Evolutionary conservation across 2,329 filamentous ascomycete genomes (phyloP), one percentile per base, ranked within the genome.

Genomic region (Blumeriella jaapii): DNA sequence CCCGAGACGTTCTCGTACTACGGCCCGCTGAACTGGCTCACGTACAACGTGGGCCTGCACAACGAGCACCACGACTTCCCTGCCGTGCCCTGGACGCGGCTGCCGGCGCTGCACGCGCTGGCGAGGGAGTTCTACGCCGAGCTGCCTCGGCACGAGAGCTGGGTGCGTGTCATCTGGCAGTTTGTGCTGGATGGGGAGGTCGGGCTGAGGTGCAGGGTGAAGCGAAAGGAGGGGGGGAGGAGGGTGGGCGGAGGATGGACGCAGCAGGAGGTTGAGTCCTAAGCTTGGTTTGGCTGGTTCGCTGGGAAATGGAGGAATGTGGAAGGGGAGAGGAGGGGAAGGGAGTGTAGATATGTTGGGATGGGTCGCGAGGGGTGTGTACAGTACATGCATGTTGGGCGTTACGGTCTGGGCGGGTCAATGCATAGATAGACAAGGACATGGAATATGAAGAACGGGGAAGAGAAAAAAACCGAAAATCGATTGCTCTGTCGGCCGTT

Each of bases 31-130:
- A 98, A 98, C 63, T 62, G 86, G 52, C 62, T 98, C 31, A 94
- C 87, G 1, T 98, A 96, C 68, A 98, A 98, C 52, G 91, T 98
- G 29, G 91, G 91, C 34, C 65, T 95, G 54, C 91, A 98, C 67
- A 98, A 98, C 58, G 91, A 98, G 67, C 91, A 98, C 61, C 91
- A 98, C 59, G 91, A 98, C 60, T 98, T 98, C 63, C 91, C 91
- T 8, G 91, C 91, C 30, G 74, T 98, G 29, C 89, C 91, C 0
- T 98, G 91, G 91, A 95, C 86, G 7, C 70, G 81, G 19, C 69
- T 98, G 24, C 82, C 78, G 36, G 69, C 68, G 54, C 66, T 98
- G 35, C 76, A 87, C 54, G 63, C 74, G 44, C 82, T 93, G 38
- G 91, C 91, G 1, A 71, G 71, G 46, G 91, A 96, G 61, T 98